Evolutionary conservation across 2,329 filamentous ascomycete species (phyloP), one percentile per base, ranked within the genome.

Genomic region (Myriosclerotinia curreyana): DNA sequence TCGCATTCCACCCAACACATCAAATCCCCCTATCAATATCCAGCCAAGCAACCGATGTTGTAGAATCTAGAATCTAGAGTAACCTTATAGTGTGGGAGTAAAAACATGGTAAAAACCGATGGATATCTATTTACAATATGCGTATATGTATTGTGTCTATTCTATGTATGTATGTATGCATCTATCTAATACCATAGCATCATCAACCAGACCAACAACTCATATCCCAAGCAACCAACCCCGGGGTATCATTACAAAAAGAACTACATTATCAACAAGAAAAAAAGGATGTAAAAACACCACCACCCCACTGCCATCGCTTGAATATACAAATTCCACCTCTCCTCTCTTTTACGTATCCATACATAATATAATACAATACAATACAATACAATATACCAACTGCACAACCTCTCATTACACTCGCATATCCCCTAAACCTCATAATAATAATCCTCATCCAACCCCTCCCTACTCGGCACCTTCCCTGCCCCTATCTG

Each of bases 361-460:
- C 14, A 25, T 48, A 25, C 9, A 36, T 15, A 36, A 11, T 48
- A 58, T 22, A 36, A 38, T 34, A 12, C 11, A 44, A 7, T 25
- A 17, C 28, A 25, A 11, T 48, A 58, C 20, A 36, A 38, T 34
- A 12, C 11, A 44, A 7, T 25, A 17, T n/a, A n/a, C n/a, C n/a
- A n/a, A n/a, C n/a, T n/a, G n/a, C 28, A 25, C 22, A 11, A 7
- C 17, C 25, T 38, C 34, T 7, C 38, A 7, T 15, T 6, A 9
- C 48, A 53, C 17, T 14, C 9, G 28, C 20, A 6, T 20, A 15
- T 17, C 15, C 28, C 31, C 15, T 64, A 72, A 51, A 74, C 69
- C 49, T 74, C 91, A 78, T 96, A 98, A 78, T 89, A 97, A 76
- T 96, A 99, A 75, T 97, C 89, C 69, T 96, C 92, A 75, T 96